Base-by-base conservation (phyloP, 2,329 filamentous ascomycete species). In the Exophiala sp. region DNA sequence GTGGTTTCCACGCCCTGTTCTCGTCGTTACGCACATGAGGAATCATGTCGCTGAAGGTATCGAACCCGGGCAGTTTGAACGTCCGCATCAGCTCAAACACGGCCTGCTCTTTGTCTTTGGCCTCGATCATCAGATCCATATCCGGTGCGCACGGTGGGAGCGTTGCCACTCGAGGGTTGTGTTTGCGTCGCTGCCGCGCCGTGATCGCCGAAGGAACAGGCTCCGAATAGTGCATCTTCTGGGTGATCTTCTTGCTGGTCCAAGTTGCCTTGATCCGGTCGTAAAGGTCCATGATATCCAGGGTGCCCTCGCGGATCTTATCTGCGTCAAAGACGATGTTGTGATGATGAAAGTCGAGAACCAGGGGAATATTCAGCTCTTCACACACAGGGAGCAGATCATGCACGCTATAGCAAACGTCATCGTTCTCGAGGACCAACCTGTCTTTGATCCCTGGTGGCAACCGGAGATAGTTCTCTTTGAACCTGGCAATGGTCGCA, bases 51-150 rank as follows among this genome's bases (percentile, higher is more conserved):
- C 85, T 85, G 64, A 94, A 81, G 0, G 69, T 77, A 16, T 93
- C 76, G 69, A 82, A 86, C 0, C 89, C 89, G 0, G 89, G 87
- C 0, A 97, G 74, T 61, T 84, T 89, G 66, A 89, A 95, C 0
- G 76, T 89, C 18, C 85, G 79, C 89, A 96, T 96, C 14, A 97
- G 75, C 57, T 95, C 88, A 61, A 97, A 95, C 0, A 96, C 88
- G 0, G 91, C 89, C 67, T 97, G 91, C 65, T 97, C 91, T 68
- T 97, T 97, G 64, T 96, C 91, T 66, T 97, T 97, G 41, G 91
- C 91, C 70, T 97, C 91, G 53, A 97, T 96, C 91, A 97, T 97
- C n/a, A 97, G 74, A 63, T 96, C 91, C 85, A 94, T 93, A 24
- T 85, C 82, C 1, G 80, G 72, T 2, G 82, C 76, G 61, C 91